Evolutionary conservation across 345 rosid genomes (phyloP), one percentile per base, ranked within the genome.

Genomic region (Aegle marmelos): DNA sequence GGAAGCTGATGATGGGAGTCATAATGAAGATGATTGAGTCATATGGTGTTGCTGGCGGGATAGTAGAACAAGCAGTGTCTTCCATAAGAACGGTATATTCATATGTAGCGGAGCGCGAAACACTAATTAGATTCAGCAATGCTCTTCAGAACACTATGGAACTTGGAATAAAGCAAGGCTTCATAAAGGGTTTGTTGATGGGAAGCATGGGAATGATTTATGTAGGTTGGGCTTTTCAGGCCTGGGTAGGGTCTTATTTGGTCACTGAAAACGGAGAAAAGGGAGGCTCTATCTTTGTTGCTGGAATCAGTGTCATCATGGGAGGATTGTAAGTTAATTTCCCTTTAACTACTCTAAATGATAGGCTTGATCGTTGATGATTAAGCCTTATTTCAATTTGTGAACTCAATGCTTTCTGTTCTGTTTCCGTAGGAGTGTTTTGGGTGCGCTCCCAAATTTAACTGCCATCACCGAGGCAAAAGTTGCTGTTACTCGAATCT

Each of bases 181-280:
- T 88, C 41, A 88, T 92, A 28, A 89, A 91, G 79, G 93, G 95
- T 24, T 75, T 91, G 80, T 34, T 91, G 89, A 86, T 88, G 90
- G 95, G 95, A 61, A 85, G 93, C 82, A 85, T 91, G 91, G 95
- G 95, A 67, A 87, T 74, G 60, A 86, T 91, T 48, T 91, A 87
- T 80, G 76, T 87, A 5, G 88, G 90, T 17, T 91, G 93, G 95
- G 87, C 95, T 2, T 89, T 88, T 75, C 93, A 88, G 77, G 89
- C 91, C 77, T 91, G 89, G 90, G 22, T 86, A 2, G 95, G 91
- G 56, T 83, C 90, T 73, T 83, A 85, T 75, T 79, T 88, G 86
- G 95, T 88, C 16, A 86, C 89, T 8, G 86, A 88, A 2, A 88
- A 87, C 64, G 80, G 85, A 0, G 91, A 88, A 83, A 87, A 88